These are phyloP conservation scores for Cnidoscolus chayamansa DNA, from an alignment of 441 rosid species.

Conservation along the genomic window DNA sequence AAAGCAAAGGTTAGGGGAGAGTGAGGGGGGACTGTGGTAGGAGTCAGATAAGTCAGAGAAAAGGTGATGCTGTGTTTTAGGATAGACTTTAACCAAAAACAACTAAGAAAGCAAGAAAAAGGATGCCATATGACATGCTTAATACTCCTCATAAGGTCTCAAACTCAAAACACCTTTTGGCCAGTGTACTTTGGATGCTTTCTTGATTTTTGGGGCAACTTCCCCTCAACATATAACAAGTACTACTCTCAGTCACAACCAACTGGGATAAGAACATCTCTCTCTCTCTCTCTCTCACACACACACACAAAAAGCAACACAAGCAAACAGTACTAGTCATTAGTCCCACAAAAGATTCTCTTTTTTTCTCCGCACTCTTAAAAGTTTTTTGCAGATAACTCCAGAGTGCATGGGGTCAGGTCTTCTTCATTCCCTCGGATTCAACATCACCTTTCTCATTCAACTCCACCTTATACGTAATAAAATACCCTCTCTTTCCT, in stretches of 20 bases:
- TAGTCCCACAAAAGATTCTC: slow-evolving; percentile 31
- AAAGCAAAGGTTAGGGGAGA: slow-evolving; percentile 46
- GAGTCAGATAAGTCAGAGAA: slow-evolving; percentile 47
- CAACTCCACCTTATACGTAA: slow-evolving; percentile 25
- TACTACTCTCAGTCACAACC: not conserved
- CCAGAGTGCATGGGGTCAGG: slow-evolving; percentile 32
- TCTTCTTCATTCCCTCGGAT: slow-evolving; percentile 15
- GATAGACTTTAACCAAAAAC: slow-evolving; percentile 8
- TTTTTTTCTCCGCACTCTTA: slow-evolving; percentile 25
- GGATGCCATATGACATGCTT: not conserved
- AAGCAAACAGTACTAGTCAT: slow-evolving; percentile 1
- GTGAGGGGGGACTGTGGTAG: slow-evolving; percentile 47
- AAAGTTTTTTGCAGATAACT: slow-evolving; percentile 23
- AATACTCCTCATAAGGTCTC: too few species aligned
- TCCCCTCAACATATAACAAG: not conserved
- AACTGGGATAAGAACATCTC: slow-evolving; percentile 18
- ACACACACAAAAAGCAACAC: not conserved
- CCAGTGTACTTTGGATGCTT: too few species aligned
- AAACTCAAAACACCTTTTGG: too few species aligned
- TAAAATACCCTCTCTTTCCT: too few species aligned
- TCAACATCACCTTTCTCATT: slow-evolving; percentile 29
- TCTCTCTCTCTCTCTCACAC: not conserved
- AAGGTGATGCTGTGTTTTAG: slow-evolving; percentile 26
- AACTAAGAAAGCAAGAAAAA: not conserved
- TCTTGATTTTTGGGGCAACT: too few species aligned